Conservation (phyloP, 2,329 filamentous ascomycete species). For the Penicillium oxalicum region DNA sequence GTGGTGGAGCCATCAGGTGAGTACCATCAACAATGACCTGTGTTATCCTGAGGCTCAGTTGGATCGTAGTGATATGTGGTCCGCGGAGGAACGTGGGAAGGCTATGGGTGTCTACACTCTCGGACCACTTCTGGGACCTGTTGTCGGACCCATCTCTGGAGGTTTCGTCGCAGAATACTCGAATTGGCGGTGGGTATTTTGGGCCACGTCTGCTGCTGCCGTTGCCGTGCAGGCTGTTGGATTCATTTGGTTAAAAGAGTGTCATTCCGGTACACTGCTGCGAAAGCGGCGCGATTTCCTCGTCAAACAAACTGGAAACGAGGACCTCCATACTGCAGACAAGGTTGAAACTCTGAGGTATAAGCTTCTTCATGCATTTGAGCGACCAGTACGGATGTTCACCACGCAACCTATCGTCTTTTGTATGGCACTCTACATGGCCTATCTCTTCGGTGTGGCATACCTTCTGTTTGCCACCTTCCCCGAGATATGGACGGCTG, state of each 20-base stretch:
- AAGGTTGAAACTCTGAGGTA: slow-evolving; percentile 12
- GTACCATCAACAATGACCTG: slow-evolving; percentile 2
- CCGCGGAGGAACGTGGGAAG: slow-evolving; percentile 37
- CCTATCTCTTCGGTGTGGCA: slow-evolving; percentile 53
- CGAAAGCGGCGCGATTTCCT: neutral
- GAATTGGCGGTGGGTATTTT: slow-evolving; percentile 71
- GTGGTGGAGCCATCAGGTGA: slow-evolving; percentile 45
- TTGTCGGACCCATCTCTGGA: slow-evolving; percentile 59
- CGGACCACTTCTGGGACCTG: slow-evolving; percentile 59
- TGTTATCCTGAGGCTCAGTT: neutral
- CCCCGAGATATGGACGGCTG: slow-evolving; percentile 50
- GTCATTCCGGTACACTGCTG: slow-evolving; percentile 40
- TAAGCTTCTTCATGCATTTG: slow-evolving; percentile 6
- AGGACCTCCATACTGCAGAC: slow-evolving; percentile 23
- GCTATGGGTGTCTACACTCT: slow-evolving; percentile 59
- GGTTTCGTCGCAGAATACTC: slow-evolving; percentile 59
- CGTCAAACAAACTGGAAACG: neutral
- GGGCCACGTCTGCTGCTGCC: slow-evolving; percentile 57
- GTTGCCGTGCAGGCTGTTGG: slow-evolving; percentile 57
- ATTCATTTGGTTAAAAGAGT: slow-evolving; percentile 58
- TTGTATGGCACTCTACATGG: slow-evolving; percentile 45
- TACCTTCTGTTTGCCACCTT: slow-evolving; percentile 62
- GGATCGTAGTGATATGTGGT: neutral
- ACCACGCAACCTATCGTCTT: slow-evolving; percentile 53
- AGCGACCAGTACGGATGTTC: slow-evolving; percentile 49